Percentiles rank a stretch among this genome's conserved stretches.
Conservation (phyloP, 2,329 filamentous ascomycete species). For the Trichophyton mentagrophytes region DNA sequence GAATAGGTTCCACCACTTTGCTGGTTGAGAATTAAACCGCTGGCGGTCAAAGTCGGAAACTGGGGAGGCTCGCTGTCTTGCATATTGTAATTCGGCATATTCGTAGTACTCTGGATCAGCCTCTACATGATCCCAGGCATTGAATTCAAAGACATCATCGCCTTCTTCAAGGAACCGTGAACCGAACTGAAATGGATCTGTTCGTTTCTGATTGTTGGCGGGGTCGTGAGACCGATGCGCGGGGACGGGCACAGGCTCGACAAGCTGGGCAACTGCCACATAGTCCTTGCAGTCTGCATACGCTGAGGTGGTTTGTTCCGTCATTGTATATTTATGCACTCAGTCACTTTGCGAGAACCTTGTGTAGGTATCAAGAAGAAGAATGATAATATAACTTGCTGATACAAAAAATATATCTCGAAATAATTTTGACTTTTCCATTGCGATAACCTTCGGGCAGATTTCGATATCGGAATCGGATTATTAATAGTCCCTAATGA, state of each 20-base stretch:
- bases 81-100: slow-evolving; percentile 73
- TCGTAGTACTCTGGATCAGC: slow-evolving; percentile 78
- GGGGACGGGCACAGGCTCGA: slow-evolving; percentile 37
- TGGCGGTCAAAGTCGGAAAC: slow-evolving; percentile 87
- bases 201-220: slow-evolving; percentile 66
- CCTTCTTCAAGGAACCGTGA: slow-evolving; percentile 70
- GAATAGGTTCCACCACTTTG: slow-evolving; percentile 96
- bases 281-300: slow-evolving; percentile 19
- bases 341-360: slow-evolving; percentile 10
- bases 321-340: slow-evolving; percentile 1
- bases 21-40: slow-evolving; percentile 79
- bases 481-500: not conserved
- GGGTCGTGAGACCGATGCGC: slow-evolving; percentile 54
- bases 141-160: slow-evolving; percentile 92
- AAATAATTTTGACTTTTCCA: not conserved
- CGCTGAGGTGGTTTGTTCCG: slow-evolving; percentile 10
- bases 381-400: not conserved
- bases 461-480: not conserved
- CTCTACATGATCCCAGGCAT: slow-evolving; percentile 97
- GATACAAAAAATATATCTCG: not conserved
- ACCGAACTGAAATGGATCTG: slow-evolving; percentile 90
- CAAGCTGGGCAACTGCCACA: slow-evolving; percentile 29
- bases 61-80: slow-evolving; percentile 69
- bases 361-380: not conserved
- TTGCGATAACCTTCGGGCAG: too few species aligned